A percentile compares a stretch with the other conserved stretches of the same genome.
These are phyloP conservation scores for Arabidopsis lyrata DNA, from an alignment of 441 rosid genomes.

Conservation along the genomic window DNA sequence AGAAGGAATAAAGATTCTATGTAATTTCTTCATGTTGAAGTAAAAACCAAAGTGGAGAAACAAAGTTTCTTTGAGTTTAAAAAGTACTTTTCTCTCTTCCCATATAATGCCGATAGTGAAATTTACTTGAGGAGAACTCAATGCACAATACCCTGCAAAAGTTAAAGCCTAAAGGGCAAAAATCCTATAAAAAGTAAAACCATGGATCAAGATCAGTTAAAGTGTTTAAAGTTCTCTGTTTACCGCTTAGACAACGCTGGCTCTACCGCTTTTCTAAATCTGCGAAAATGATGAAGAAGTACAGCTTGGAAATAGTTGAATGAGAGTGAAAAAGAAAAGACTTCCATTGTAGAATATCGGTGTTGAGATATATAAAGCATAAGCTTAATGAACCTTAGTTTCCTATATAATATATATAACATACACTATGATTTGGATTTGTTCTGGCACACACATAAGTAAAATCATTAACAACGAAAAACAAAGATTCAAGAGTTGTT, in stretches of 20 bases:
- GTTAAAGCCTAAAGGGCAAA: slow-evolving; percentile 22
- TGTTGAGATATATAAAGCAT: slow-evolving; percentile 16
- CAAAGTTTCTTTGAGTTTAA: slow-evolving; percentile 35
- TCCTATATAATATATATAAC: slow-evolving; percentile 35
- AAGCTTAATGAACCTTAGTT: slow-evolving; percentile 30
- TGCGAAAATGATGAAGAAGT: not conserved
- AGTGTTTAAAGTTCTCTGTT: slow-evolving; percentile 22
- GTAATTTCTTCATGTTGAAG: slow-evolving; percentile 45
- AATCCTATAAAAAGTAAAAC: not conserved
- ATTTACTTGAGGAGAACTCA: slow-evolving; percentile 39
- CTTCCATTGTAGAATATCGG: slow-evolving; percentile 27
- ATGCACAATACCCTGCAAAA: slow-evolving; percentile 36
- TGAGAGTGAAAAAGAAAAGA: not conserved
- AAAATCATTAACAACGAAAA: slow-evolving; percentile 22
- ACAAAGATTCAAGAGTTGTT: slow-evolving; percentile 9
- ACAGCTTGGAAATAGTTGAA: slow-evolving; percentile 6
- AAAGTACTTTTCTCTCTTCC: slow-evolving; percentile 37
- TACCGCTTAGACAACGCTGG: not conserved
- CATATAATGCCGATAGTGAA: slow-evolving; percentile 24
- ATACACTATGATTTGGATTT: slow-evolving; percentile 34
- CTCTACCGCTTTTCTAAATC: not conserved
- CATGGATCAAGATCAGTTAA: slow-evolving; percentile 21
- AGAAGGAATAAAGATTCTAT: slow-evolving; percentile 6
- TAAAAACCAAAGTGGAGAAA: slow-evolving; percentile 35
- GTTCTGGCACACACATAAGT: slow-evolving; percentile 35